Percentiles rank a stretch among this genome's conserved stretches.
These are phyloP conservation scores for Aspergillus cavernicola DNA, from an alignment of 495 filamentous ascomycete genomes.

Conservation along the genomic window DNA sequence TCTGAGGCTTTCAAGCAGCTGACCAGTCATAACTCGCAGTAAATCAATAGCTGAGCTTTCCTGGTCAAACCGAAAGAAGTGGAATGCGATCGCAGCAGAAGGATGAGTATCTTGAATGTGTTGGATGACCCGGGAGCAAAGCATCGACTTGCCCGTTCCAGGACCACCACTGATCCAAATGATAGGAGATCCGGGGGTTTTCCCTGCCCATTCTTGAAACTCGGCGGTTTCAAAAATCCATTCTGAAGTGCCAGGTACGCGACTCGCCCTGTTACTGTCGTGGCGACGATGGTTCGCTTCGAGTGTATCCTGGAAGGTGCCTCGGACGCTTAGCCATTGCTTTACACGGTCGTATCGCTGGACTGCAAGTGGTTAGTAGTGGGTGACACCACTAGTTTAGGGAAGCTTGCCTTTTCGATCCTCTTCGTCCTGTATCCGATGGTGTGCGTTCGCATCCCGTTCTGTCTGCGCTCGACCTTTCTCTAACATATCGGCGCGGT, in stretches of 20 bases:
- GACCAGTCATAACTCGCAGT: not conserved
- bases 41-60: not conserved
- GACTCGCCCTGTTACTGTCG: not conserved
- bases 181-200: not conserved
- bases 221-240: not conserved
- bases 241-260: not conserved
- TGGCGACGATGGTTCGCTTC: not conserved
- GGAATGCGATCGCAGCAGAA: not conserved
- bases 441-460: not conserved
- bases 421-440: not conserved
- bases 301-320: not conserved
- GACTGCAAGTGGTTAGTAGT: not conserved
- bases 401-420: not conserved
- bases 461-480: not conserved
- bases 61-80: not conserved
- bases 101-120: not conserved
- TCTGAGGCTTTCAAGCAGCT: not conserved
- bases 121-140: not conserved
- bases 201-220: not conserved
- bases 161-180: not conserved
- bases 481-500: not conserved
- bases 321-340: not conserved
- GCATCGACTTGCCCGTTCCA: slow-evolving; percentile 1
- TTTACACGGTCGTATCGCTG: not conserved
- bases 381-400: not conserved